These are phyloP conservation scores for Ceratopteris richardii DNA, from an alignment of 75 land plant genomes.

Conservation along the genomic window DNA sequence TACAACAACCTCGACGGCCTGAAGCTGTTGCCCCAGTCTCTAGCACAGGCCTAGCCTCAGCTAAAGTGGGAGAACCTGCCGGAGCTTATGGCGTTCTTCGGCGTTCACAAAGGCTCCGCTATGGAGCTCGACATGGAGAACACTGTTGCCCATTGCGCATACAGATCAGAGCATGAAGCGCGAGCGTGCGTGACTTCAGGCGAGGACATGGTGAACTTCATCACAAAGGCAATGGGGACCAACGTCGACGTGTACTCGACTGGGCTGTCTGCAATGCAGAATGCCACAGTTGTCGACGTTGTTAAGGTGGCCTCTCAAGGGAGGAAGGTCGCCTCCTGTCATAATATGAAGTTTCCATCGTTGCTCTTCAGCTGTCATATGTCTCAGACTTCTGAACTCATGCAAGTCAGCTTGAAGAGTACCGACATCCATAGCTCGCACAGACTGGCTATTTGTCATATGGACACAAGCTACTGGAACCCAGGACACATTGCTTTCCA, in stretches of 20 bases:
- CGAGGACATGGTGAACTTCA: neutral
- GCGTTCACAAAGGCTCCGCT: neutral
- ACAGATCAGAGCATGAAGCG: neutral
- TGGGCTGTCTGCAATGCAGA: neutral
- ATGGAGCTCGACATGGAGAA: neutral
- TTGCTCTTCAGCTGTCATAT: constrained; percentile 47
- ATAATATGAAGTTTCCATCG: constrained; percentile 36
- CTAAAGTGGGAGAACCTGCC: neutral
- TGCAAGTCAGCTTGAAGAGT: constrained; percentile 10
- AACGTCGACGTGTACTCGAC: neutral
- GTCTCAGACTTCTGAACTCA: constrained; percentile 15
- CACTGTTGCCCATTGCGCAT: neutral
- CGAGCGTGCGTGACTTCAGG: neutral
- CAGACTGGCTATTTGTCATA: constrained; percentile 30
- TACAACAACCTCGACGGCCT: no score
- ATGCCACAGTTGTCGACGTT: neutral
- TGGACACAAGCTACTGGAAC: constrained; percentile 33
- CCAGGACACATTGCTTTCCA: constrained; percentile 25
- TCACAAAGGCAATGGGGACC: neutral
- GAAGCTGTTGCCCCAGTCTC: no score
- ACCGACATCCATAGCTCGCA: constrained; percentile 16
- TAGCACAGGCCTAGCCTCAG: no score
- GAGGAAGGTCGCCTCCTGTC: constrained; percentile 30
- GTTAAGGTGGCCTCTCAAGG: neutral
- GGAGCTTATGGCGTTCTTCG: neutral